These are phyloP conservation scores for Aureobasidium sp. DNA, from an alignment of 2,329 filamentous ascomycete species.

Conservation along the genomic window DNA sequence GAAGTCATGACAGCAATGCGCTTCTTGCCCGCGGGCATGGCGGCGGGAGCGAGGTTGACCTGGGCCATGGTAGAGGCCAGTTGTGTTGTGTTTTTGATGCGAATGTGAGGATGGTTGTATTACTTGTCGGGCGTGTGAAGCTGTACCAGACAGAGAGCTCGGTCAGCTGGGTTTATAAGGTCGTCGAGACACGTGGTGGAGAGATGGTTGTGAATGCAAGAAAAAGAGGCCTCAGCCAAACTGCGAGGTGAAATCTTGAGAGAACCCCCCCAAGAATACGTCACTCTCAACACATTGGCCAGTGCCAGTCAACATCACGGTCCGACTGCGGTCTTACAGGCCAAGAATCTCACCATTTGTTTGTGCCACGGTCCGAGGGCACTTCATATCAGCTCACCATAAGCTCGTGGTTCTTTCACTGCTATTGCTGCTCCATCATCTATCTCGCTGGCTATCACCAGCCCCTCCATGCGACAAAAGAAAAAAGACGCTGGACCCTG, in stretches of 20 bases:
- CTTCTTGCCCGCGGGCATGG: constrained; percentile 34
- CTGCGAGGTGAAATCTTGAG: constrained; percentile 5
- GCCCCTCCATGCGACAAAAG: not conserved
- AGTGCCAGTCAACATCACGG: constrained; percentile 9
- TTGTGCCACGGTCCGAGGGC: not conserved
- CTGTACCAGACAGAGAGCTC: constrained; percentile 6
- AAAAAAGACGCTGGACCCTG: constrained; percentile 1
- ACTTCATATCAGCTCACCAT: not conserved
- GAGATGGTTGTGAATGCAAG: not conserved
- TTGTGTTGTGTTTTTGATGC: not conserved
- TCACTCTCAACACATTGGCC: constrained; percentile 10
- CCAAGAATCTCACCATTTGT: constrained; percentile 1
- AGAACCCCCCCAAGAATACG: not conserved
- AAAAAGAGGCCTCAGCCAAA: not conserved
- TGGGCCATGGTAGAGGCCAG: constrained; percentile 11
- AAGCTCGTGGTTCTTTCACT: not conserved
- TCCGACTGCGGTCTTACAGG: constrained; percentile 2
- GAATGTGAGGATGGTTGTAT: not conserved
- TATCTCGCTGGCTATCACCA: not conserved
- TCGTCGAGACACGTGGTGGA: constrained; percentile 5
- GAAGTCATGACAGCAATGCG: constrained; percentile 88
- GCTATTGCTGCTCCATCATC: not conserved
- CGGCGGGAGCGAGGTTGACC: constrained; percentile 10
- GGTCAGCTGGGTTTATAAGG: not conserved
- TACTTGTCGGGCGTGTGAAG: not conserved